Conservation (phyloP, 2,329 filamentous ascomycete species). For the Lachnellula cervina region DNA sequence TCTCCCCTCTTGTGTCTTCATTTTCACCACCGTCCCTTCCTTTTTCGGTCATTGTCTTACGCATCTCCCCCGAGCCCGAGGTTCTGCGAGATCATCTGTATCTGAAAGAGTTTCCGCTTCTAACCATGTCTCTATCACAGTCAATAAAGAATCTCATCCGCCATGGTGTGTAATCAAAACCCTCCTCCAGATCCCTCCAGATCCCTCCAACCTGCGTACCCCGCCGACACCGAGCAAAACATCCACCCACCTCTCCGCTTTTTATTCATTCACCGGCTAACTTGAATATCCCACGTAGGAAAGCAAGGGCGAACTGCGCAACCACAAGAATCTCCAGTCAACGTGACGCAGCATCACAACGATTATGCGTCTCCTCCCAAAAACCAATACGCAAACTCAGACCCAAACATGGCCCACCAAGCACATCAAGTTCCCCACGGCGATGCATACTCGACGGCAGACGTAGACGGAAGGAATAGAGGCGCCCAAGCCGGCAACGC, state of each 20-base stretch:
- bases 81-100: too few species aligned
- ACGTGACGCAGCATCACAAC: slow-evolving; percentile 54
- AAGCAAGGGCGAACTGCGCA: slow-evolving; percentile 79
- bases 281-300: slow-evolving; percentile 41
- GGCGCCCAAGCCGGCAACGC: slow-evolving; percentile 63
- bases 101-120: not conserved
- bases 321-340: slow-evolving; percentile 49
- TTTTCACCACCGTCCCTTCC: not conserved
- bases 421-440: slow-evolving; percentile 41
- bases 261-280: slow-evolving; percentile 28
- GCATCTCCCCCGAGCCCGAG: not conserved
- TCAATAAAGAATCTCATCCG: slow-evolving; percentile 98
- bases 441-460: slow-evolving; percentile 58
- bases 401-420: slow-evolving; percentile 57
- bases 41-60: not conserved
- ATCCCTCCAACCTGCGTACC: not conserved
- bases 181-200: slow-evolving; percentile 2
- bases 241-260: slow-evolving; percentile 1
- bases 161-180: slow-evolving; percentile 55
- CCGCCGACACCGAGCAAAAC: not conserved
- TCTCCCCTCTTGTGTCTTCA: not conserved
- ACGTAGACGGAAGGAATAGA: slow-evolving; percentile 58
- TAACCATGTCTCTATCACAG: slow-evolving; percentile 69
- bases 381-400: slow-evolving; percentile 50
- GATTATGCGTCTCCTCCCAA: slow-evolving; percentile 48